Evolutionary conservation across 805 yeast genomes (phyloP).

Genomic region (Wickerhamomyces tratensis): DNA sequence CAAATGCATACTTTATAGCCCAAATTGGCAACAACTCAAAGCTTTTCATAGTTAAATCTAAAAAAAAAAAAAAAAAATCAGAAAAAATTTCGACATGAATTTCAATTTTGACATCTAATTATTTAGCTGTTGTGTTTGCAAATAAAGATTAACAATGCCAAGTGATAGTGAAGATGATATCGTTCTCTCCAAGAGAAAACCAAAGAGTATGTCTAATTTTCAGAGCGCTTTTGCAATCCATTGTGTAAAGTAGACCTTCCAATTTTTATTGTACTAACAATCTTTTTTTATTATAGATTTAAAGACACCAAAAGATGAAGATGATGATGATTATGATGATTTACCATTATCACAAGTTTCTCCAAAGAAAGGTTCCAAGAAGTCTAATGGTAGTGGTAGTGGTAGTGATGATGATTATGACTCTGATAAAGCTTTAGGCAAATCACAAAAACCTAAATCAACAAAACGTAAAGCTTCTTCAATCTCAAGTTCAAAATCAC

Average conservation of each 20-base stretch:
- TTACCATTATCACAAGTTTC: slow-evolving; percentile 8
- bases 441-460: slow-evolving; percentile 5
- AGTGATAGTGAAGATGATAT: slow-evolving; percentile 24
- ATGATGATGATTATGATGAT: slow-evolving; percentile 14
- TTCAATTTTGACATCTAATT: too few relatives aligned
- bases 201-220: slow-evolving; percentile 10
- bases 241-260: too few relatives aligned
- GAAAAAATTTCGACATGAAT: too few relatives aligned
- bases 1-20: too few relatives aligned
- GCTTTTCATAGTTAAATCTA: too few relatives aligned
- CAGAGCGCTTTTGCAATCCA: too few relatives aligned
- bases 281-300: too few relatives aligned
- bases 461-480: slow-evolving; percentile 4
- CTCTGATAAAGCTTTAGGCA: slow-evolving; percentile 14
- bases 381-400: slow-evolving; percentile 2
- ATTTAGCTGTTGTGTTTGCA: too few relatives aligned
- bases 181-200: slow-evolving; percentile 13
- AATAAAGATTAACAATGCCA: too few relatives aligned
- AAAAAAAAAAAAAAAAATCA: too few relatives aligned
- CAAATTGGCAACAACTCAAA: too few relatives aligned
- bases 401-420: slow-evolving; percentile 14
- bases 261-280: too few relatives aligned
- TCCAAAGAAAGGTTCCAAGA: not conserved
- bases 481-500: not conserved
- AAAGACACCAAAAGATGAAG: not conserved